Conservation (phyloP, 169 alveolate species). For the Cyclospora cayetanensis region DNA sequence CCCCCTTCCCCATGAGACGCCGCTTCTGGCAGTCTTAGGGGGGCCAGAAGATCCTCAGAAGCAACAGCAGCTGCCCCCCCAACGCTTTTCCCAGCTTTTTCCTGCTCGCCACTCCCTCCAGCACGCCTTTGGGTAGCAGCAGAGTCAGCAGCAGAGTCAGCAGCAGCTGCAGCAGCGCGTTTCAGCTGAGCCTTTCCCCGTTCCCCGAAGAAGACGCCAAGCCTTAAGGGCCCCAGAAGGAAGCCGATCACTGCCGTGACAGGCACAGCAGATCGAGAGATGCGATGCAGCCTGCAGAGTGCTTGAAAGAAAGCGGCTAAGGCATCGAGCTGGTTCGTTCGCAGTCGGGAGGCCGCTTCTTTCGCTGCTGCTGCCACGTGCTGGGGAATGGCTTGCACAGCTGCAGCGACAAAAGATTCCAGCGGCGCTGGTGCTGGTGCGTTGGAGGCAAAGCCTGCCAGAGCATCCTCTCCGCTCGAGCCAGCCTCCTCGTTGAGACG, state of each 20-base stretch:
- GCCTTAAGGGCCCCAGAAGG: slow-evolving; percentile 20
- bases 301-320: slow-evolving; percentile 15
- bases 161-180: background rate
- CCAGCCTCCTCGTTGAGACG: background rate
- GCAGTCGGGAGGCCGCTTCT: slow-evolving; percentile 38
- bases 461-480: too few relatives aligned
- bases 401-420: background rate
- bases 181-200: background rate
- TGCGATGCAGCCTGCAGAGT: background rate
- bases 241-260: slow-evolving; percentile 37
- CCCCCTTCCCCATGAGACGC: too few relatives aligned
- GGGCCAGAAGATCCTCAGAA: too few relatives aligned
- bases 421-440: too few relatives aligned
- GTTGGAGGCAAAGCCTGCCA: too few relatives aligned
- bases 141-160: background rate
- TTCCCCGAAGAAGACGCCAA: slow-evolving; percentile 44
- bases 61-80: too few relatives aligned
- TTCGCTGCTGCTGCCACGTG: slow-evolving; percentile 22
- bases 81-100: too few relatives aligned
- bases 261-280: background rate
- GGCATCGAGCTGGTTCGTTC: slow-evolving; percentile 40
- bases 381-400: background rate
- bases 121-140: background rate
- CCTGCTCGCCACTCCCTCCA: too few relatives aligned
- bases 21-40: background rate